A percentile compares a stretch with the other conserved stretches of the same genome.
phyloP scores from a whole-genome alignment of 2,329 filamentous ascomycete species.

The Zasmidium citrigriseum region DNA sequence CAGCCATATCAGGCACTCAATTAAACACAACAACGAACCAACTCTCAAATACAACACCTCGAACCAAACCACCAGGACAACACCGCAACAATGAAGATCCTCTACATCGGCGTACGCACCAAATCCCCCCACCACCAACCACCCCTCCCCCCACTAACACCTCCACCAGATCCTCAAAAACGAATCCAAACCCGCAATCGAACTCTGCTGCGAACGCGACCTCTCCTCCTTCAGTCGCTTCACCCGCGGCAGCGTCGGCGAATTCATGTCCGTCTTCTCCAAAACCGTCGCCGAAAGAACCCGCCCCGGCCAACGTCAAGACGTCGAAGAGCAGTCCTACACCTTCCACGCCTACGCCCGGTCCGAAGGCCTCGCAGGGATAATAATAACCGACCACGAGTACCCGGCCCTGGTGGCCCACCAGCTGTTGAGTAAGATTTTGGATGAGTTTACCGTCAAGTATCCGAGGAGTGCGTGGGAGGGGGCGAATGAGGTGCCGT shows the following conservation, averaged over 20 bases:
- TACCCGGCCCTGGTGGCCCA: constrained; percentile 75
- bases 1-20: not conserved
- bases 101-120: constrained; percentile 77
- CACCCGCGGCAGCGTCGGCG: constrained; percentile 62
- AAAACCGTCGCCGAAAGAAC: constrained; percentile 88
- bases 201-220: constrained; percentile 76
- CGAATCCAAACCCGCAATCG: constrained; percentile 71
- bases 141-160: constrained; percentile 20
- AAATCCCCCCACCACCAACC: constrained; percentile 15
- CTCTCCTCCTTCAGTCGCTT: constrained; percentile 78
- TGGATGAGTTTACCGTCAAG: constrained; percentile 81
- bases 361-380: constrained; percentile 48
- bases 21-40: no score
- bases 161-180: constrained; percentile 73
- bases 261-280: constrained; percentile 82
- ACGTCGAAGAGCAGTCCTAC: constrained; percentile 80
- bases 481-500: constrained; percentile 51
- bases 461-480: constrained; percentile 71
- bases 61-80: not conserved
- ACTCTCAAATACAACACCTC: not conserved
- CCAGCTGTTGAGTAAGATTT: constrained; percentile 79
- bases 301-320: constrained; percentile 71
- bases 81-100: constrained; percentile 71
- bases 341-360: constrained; percentile 55
- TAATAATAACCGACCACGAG: constrained; percentile 51